A percentile compares a stretch with the other conserved stretches of the same genome.
These are phyloP conservation scores for Cladosporium sp. DNA, from an alignment of 2,329 filamentous ascomycete species.

Conservation along the genomic window DNA sequence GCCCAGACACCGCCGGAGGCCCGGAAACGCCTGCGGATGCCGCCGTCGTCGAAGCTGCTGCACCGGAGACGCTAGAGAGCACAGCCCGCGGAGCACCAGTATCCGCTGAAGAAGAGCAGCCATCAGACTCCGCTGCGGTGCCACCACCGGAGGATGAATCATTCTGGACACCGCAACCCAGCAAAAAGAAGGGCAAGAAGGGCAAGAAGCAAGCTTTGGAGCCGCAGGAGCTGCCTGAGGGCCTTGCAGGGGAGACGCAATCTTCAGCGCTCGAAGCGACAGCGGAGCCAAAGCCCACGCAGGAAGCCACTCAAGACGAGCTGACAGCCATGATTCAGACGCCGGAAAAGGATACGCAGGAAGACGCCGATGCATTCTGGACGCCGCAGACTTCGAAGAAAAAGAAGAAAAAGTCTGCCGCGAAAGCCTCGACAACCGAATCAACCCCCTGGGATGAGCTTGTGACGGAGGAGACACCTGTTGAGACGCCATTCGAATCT, in stretches of 20 bases:
- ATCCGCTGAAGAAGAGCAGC: not conserved
- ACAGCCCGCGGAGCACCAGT: not conserved
- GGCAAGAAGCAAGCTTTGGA: conserved; percentile 15
- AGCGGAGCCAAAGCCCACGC: not conserved
- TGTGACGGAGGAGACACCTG: not conserved
- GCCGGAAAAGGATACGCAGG: not conserved
- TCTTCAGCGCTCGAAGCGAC: not conserved
- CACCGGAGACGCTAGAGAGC: not conserved
- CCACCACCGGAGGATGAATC: conserved; percentile 16
- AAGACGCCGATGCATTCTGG: conserved; percentile 10
- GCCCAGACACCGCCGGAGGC: not conserved
- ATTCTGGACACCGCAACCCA: conserved; percentile 12
- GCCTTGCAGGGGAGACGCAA: not conserved
- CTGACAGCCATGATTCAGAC: not conserved
- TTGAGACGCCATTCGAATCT: not conserved
- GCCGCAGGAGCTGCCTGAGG: not conserved
- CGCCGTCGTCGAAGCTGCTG: not conserved
- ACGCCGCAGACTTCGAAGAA: conserved; percentile 17
- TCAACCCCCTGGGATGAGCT: conserved; percentile 1
- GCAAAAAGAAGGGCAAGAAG: conserved; percentile 30
- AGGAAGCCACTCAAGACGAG: not conserved
- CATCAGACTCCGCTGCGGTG: conserved; percentile 8
- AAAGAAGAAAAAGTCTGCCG: conserved; percentile 26
- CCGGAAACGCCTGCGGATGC: not conserved
- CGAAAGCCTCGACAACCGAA: not conserved